These are phyloP conservation scores for Clitopilus passeckerianus DNA, from an alignment of 768 basidiomycete species.

Conservation along the genomic window DNA sequence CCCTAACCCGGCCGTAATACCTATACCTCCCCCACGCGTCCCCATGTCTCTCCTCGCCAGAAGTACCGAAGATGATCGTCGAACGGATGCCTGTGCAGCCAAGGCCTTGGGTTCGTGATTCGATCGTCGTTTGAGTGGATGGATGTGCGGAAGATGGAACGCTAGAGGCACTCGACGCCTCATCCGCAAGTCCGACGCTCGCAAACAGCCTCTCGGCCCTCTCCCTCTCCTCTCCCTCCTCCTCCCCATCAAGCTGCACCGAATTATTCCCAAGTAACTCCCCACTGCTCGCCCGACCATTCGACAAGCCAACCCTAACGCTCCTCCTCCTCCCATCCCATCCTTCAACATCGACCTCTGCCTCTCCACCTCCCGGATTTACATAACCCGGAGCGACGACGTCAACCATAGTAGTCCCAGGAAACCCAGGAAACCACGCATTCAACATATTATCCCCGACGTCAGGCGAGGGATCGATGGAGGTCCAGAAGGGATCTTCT, in stretches of 20 bases:
- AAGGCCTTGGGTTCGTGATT: neutral
- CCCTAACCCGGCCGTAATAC: neutral
- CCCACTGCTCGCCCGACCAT: neutral
- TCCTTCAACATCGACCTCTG: neutral
- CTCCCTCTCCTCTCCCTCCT: neutral
- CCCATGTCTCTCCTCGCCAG: neutral
- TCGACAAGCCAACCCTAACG: neutral
- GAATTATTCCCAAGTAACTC: neutral
- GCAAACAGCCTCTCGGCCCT: neutral
- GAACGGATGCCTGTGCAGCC: neutral
- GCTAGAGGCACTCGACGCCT: too few species aligned
- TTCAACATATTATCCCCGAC: slow-evolving; percentile 1
- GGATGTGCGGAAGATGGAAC: too few species aligned
- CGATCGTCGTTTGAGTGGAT: neutral
- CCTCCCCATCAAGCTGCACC: neutral
- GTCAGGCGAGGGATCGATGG: neutral
- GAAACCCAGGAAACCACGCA: slow-evolving; percentile 1
- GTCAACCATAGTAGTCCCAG: neutral
- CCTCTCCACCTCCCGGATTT: neutral
- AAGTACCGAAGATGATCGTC: neutral
- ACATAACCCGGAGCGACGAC: neutral
- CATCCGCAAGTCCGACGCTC: neutral
- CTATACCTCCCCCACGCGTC: neutral
- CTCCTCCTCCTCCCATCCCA: neutral
- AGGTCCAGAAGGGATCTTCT: neutral